Evolutionary conservation across 768 basidiomycete genomes (phyloP).

Genomic region (Hericium alpestre): DNA sequence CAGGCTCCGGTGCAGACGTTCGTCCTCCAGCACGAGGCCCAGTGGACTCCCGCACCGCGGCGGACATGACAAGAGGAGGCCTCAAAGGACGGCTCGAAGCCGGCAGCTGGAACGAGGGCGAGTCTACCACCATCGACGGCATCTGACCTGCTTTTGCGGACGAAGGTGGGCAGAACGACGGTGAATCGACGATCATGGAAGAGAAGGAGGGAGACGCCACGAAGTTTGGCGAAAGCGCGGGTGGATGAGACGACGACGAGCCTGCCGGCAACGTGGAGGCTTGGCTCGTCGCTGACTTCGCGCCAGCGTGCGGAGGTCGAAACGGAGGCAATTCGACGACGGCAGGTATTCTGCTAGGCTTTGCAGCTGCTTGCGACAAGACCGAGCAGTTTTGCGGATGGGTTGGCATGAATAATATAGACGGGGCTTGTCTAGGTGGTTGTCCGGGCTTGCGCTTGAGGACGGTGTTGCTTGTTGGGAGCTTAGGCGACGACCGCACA

Average conservation of each 20-base stretch:
- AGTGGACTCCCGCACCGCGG: slow-evolving; percentile 11
- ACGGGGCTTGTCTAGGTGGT: too few relatives aligned
- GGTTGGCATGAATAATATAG: too few relatives aligned
- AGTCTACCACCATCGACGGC: slow-evolving; percentile 6
- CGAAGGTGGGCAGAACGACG: slow-evolving; percentile 6
- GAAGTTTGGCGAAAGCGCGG: slow-evolving; percentile 13
- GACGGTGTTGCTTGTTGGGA: slow-evolving; percentile 4
- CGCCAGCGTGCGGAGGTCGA: slow-evolving; percentile 1
- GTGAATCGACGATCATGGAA: slow-evolving; percentile 10
- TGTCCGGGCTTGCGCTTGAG: slow-evolving; percentile 1
- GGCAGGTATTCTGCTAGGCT: slow-evolving; percentile 12
- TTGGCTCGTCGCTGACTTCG: background rate
- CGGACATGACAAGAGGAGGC: slow-evolving; percentile 12
- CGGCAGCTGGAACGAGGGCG: slow-evolving; percentile 15
- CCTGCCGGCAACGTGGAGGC: background rate
- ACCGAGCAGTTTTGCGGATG: background rate
- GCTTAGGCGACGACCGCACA: slow-evolving; percentile 18
- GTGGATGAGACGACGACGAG: background rate
- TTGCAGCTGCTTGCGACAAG: background rate
- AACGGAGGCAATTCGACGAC: slow-evolving; percentile 19
- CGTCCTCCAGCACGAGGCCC: background rate
- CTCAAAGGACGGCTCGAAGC: slow-evolving; percentile 3
- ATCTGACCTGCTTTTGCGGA: background rate
- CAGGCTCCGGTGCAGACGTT: background rate
- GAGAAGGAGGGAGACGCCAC: background rate